Evolutionary conservation across 208 protist species (phyloP).

Genomic region (Perkinsela sp.): DNA sequence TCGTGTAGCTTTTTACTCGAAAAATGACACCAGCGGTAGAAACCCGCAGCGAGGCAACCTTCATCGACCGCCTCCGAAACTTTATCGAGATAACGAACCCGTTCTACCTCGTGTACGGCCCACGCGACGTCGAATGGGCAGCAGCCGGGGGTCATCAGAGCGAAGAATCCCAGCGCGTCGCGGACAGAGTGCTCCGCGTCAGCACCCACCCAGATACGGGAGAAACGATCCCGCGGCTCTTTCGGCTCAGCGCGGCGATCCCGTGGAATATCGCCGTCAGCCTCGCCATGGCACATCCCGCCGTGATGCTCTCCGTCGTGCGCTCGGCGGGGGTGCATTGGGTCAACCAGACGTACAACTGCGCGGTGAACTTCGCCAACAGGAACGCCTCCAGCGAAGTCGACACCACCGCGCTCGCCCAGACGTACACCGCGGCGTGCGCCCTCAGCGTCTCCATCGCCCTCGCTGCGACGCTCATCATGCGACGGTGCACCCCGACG

Average conservation of each 20-base stretch:
- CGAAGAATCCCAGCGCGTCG: not conserved
- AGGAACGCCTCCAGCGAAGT: conserved; percentile 14
- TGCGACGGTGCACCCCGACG: not conserved
- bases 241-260: conserved; percentile 11
- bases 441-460: conserved; percentile 1
- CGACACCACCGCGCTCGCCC: conserved; percentile 2
- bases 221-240: conserved; percentile 10
- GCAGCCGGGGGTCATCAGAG: not conserved
- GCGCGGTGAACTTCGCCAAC: conserved; percentile 19
- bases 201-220: conserved; percentile 10
- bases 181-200: not conserved
- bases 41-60: not conserved
- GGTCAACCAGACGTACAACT: conserved; percentile 24
- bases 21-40: not conserved
- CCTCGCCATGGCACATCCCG: conserved; percentile 5
- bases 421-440: not conserved
- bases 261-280: conserved; percentile 13
- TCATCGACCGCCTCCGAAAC: not conserved
- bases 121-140: conserved; percentile 1
- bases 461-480: conserved; percentile 1
- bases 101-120: not conserved
- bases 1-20: too few species aligned
- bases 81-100: conserved; percentile 3
- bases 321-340: conserved; percentile 7
- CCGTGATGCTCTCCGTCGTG: not conserved